phyloP scores from a whole-genome alignment of 148 eudicot species.

The Oxyria digyna region DNA sequence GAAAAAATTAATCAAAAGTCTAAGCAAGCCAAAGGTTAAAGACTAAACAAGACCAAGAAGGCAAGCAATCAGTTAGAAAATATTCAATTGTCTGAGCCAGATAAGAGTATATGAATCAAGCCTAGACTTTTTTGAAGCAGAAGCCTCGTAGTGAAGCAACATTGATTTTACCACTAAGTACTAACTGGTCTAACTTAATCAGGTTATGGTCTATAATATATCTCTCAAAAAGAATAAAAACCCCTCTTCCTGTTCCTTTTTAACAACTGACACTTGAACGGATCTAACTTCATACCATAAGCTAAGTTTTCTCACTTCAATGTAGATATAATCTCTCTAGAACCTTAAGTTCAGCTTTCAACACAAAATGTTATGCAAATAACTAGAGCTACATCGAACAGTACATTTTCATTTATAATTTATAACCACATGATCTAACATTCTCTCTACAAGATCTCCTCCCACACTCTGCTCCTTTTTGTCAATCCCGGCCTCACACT shows the following conservation, averaged over 20 bases:
- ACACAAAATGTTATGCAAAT: not conserved
- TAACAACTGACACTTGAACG: not conserved
- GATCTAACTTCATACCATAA: not conserved
- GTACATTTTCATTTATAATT: not conserved
- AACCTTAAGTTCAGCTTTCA: too few relatives aligned
- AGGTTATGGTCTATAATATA: not conserved
- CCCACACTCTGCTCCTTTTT: not conserved
- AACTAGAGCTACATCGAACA: not conserved
- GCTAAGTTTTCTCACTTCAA: too few relatives aligned
- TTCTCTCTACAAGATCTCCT: not conserved
- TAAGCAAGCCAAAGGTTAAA: too few relatives aligned
- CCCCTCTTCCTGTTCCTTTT: not conserved
- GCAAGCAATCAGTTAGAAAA: too few relatives aligned
- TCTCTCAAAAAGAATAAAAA: not conserved
- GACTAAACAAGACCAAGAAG: too few relatives aligned
- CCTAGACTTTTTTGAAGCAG: too few relatives aligned
- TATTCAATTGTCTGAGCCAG: too few relatives aligned
- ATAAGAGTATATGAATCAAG: too few relatives aligned
- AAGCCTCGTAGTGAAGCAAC: not conserved
- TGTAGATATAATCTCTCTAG: too few relatives aligned
- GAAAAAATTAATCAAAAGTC: too few relatives aligned
- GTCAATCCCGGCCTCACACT: not conserved
- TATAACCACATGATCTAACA: not conserved
- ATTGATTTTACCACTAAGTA: not conserved
- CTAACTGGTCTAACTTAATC: too few relatives aligned